Base-by-base conservation (phyloP, 768 basidiomycete species). In the Pulveroboletus ravenelii region DNA sequence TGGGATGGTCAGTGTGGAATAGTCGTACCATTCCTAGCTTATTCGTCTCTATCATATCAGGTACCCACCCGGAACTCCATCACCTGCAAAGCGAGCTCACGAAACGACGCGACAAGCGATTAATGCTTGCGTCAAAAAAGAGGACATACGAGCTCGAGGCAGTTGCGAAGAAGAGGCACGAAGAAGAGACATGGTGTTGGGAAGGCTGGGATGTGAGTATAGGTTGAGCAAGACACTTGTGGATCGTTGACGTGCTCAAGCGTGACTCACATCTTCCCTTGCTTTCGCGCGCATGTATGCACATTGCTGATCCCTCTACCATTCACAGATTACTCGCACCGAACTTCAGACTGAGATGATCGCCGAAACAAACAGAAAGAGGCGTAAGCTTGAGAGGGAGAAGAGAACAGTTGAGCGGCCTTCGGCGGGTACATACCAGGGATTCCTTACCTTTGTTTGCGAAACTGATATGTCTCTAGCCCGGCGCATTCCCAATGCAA, bases 321-420 rank as follows among this genome's bases (percentile, higher is more conserved):
- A 6, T 37, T 20, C 42, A 25, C 62, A 93, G 91, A 69, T 84
- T 51, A 75, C 87, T 23, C 77, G 87, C 45, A 88, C 92, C 58
- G 82, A 85, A 42, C 70, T 94, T 12, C 88, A 94, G 61, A 87
- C 80, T 2, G 85, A 87, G 13, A 89, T 95, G 84, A 87, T 94
- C 49, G 82, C 93, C 0, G 89, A 94, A 59, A 85, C 88, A 6
- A 93, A 90, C 65, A 75, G 88, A 55, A 95, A 95, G 67, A 77
- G 90, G 51, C 75, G 94, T 40, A 77, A 81, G 42, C 68, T 98
- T 32, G 93, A 97, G 65, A 77, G 93, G 52, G 93, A 96, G 55
- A 81, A 91, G 54, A 77, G 93, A 56, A 78, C 79, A 1, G 63
- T 84, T 12, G 93, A 93, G 57, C 73, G 84, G n/a, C 85, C 88